Percentiles rank a stretch among this genome's conserved stretches.
phyloP scores from a whole-genome alignment of 2,329 filamentous ascomycete species.

The Xylariaceae sp. region DNA sequence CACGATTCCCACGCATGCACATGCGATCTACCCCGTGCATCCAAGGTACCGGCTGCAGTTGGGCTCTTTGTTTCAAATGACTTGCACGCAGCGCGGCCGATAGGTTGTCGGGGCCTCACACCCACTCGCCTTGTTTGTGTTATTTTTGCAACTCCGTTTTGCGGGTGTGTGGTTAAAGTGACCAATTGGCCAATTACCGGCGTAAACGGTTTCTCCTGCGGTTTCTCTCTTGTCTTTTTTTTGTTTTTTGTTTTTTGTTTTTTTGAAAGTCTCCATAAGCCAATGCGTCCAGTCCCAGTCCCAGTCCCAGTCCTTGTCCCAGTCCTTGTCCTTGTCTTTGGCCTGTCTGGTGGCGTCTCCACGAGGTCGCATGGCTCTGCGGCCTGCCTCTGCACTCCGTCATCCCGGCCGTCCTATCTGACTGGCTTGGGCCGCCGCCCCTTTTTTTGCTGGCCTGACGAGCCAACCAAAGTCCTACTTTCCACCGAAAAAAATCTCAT shows the following conservation, averaged over 20 bases:
- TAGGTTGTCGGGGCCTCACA: slow-evolving; percentile 31
- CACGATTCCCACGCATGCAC: slow-evolving; percentile 8
- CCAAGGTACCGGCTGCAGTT: slow-evolving; percentile 22
- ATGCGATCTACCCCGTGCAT: slow-evolving; percentile 24
- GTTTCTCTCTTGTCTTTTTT: not conserved
- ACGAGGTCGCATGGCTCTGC: slow-evolving; percentile 17
- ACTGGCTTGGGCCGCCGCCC: slow-evolving; percentile 5
- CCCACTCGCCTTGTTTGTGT: slow-evolving; percentile 26
- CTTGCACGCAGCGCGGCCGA: slow-evolving; percentile 24
- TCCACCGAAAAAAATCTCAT: slow-evolving; percentile 25
- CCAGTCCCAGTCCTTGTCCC: not conserved
- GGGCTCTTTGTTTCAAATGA: slow-evolving; percentile 18
- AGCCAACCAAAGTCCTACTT: slow-evolving; percentile 20
- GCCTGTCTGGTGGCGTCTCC: slow-evolving; percentile 1
- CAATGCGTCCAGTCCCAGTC: slow-evolving; percentile 13
- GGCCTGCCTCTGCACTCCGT: slow-evolving; percentile 17
- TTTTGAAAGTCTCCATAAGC: not conserved
- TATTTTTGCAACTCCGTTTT: slow-evolving; percentile 16
- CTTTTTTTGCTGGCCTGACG: slow-evolving; percentile 3
- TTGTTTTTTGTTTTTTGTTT: not conserved
- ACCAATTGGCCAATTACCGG: slow-evolving; percentile 19
- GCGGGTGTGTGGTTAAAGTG: slow-evolving; percentile 5
- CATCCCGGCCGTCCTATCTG: slow-evolving; percentile 14
- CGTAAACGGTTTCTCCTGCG: slow-evolving; percentile 14
- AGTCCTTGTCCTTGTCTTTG: not conserved